Evolutionary conservation across 2,329 filamentous ascomycete genomes (phyloP), one percentile per base, ranked within the genome.

Genomic region (Aspergillus cejpii): DNA sequence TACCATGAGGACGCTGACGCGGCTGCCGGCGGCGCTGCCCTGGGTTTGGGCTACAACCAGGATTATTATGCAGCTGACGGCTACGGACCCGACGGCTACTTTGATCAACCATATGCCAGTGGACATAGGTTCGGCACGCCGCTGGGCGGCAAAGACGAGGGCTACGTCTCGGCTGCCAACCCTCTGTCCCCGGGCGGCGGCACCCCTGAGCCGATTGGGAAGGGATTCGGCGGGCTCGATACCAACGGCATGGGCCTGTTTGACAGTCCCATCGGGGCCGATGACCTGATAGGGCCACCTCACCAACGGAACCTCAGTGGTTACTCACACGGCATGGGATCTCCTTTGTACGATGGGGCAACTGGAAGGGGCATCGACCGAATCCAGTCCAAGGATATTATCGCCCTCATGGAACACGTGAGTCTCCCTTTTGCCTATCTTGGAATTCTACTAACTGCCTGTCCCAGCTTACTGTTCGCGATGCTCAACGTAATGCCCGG

Each of bases 381-480:
- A 38, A 97, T 98, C 41, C 85, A 97, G 64, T 95, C 89, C 37
- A 92, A 94, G 69, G 92, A 98, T 61, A 94, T 98, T 57, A 85
- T 98, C 52, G 88, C 91, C 19, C 73, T 98, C 49, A 98, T 98
- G 92, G 91, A 98, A 63, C 92, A 98, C 67, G 79, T 84, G 70
- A 75, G 80, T 74, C 40, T 37, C 45, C 36, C 20, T 6, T 21
- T 11, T 31, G 37, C 14, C 11, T 17, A 6, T 33, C 47, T 33
- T 6, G 37, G 10, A 15, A 7, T 7, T 24, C 14, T 50, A 49
- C 66, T 70, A 44, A 69, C 50, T 33, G 26, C 38, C 34, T 44
- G 42, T 34, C 23, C 49, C 17, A 84, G 79, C 82, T 98, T 51
- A 97, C 94, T 64, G 92, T 97, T 51, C 85, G 92, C 27, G 92